A percentile compares a stretch with the other conserved stretches of the same genome.
phyloP scores from a whole-genome alignment of 148 eudicot species.

The Oxyria digyna region DNA sequence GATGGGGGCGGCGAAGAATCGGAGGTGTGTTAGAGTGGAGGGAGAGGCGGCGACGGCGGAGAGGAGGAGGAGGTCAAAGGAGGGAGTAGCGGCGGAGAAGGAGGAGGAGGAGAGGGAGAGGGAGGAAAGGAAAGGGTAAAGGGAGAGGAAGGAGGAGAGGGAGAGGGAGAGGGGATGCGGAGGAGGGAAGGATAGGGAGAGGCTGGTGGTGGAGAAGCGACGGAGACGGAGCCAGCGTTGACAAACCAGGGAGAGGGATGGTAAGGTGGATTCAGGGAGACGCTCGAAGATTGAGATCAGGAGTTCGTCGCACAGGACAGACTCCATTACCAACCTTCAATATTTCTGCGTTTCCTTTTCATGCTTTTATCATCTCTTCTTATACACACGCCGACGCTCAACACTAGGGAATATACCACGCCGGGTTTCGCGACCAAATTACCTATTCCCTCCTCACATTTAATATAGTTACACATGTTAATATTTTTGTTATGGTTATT shows the following conservation, averaged over 20 bases:
- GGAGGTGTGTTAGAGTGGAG: slow-evolving; percentile 25
- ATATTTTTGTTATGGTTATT: too few species aligned
- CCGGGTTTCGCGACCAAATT: too few species aligned
- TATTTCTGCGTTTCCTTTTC: too few species aligned
- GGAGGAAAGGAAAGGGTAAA: slow-evolving; percentile 7
- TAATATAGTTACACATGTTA: too few species aligned
- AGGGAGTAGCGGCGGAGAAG: slow-evolving; percentile 14
- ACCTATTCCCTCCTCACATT: too few species aligned
- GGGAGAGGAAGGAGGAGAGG: slow-evolving; percentile 7
- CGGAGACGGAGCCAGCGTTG: slow-evolving; percentile 56
- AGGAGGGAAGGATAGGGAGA: slow-evolving; percentile 29
- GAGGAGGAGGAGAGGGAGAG: slow-evolving; percentile 33
- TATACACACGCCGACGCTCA: too few species aligned
- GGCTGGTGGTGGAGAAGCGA: slow-evolving; percentile 38
- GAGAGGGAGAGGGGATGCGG: slow-evolving; percentile 12
- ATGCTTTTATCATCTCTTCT: too few species aligned
- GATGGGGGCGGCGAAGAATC: slow-evolving; percentile 24
- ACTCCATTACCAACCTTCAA: too few species aligned
- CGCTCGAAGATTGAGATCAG: slow-evolving; percentile 51
- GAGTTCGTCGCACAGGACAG: slow-evolving; percentile 48
- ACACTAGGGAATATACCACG: too few species aligned
- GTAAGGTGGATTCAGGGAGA: slow-evolving; percentile 31
- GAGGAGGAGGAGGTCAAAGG: not conserved
- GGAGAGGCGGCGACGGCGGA: slow-evolving; percentile 18
- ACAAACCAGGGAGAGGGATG: slow-evolving; percentile 44